A percentile compares a stretch with the other conserved stretches of the same genome.
These are phyloP conservation scores for Rhipidocladum racemiflorum DNA, from an alignment of 176 grass and related monocot genomes.

Conservation along the genomic window DNA sequence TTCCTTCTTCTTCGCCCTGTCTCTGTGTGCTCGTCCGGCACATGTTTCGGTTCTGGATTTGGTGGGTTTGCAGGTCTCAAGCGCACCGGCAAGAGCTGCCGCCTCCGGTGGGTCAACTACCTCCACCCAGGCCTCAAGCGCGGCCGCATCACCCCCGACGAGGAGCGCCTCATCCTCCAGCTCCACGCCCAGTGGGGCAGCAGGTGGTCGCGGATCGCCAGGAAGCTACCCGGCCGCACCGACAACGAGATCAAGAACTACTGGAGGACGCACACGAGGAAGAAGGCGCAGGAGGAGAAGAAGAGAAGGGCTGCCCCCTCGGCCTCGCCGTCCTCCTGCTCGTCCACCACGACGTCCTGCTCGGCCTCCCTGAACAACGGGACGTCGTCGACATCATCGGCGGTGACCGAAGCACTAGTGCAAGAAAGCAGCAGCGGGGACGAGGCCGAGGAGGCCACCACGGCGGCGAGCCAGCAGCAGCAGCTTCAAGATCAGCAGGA, in stretches of 20 bases:
- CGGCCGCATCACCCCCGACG: slow-evolving; percentile 81
- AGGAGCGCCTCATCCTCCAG: slow-evolving; percentile 69
- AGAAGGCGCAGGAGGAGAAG: slow-evolving; percentile 65
- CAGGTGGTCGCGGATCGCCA: slow-evolving; percentile 86
- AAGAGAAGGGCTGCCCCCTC: neutral
- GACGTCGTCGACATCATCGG: neutral
- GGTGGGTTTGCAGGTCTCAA: slow-evolving; percentile 48
- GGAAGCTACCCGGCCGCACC: slow-evolving; percentile 85
- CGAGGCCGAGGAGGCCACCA: slow-evolving; percentile 25
- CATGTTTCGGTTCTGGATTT: neutral
- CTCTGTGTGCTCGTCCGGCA: neutral
- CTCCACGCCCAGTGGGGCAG: slow-evolving; percentile 84
- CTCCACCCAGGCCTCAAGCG: slow-evolving; percentile 82
- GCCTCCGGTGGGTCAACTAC: slow-evolving; percentile 95
- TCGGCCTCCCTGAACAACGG: slow-evolving; percentile 21
- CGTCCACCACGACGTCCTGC: slow-evolving; percentile 33
- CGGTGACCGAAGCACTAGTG: neutral
- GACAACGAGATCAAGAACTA: slow-evolving; percentile 99
- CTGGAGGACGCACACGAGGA: slow-evolving; percentile 89
- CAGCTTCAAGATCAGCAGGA: neutral
- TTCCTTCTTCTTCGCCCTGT: neutral
- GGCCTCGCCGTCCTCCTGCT: neutral
- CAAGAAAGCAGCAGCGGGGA: neutral
- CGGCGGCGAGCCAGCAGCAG: slow-evolving; percentile 23
- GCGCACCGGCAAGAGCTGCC: slow-evolving; percentile 95